Percentiles rank a stretch among this genome's conserved stretches.
phyloP scores from a whole-genome alignment of 768 basidiomycete genomes.

The Pleurotus tuoliensis region DNA sequence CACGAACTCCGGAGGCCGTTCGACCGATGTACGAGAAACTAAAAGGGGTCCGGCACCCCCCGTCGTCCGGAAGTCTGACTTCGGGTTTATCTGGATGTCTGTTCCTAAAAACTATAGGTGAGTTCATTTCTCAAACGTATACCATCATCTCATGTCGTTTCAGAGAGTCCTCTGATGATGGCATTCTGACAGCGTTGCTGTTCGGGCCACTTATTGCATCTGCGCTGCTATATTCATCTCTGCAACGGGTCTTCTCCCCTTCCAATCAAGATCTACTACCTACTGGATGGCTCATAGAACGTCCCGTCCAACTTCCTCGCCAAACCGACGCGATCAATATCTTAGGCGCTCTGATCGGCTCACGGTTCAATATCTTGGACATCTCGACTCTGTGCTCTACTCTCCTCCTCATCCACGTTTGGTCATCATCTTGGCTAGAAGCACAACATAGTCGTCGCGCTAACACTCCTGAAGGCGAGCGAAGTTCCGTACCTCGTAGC shows the following conservation, averaged over 20 bases:
- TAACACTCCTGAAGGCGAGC: conserved; percentile 56
- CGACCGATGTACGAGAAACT: conserved; percentile 40
- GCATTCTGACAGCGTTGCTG: conserved; percentile 78
- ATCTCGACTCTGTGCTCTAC: conserved; percentile 78
- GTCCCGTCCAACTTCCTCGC: conserved; percentile 52
- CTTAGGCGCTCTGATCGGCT: conserved; percentile 53
- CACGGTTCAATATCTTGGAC: conserved; percentile 75
- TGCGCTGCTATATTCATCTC: conserved; percentile 57
- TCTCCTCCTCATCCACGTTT: conserved; percentile 75
- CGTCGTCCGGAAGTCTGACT: conserved; percentile 38
- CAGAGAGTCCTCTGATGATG: conserved; percentile 83
- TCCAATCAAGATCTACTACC: conserved; percentile 38
- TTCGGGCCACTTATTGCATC: conserved; percentile 78
- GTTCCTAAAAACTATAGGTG: conserved; percentile 86
- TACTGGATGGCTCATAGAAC: conserved; percentile 74
- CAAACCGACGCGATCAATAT: conserved; percentile 35
- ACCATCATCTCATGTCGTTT: conserved; percentile 7
- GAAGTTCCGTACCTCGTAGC: conserved; percentile 71
- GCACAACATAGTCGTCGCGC: conserved; percentile 33
- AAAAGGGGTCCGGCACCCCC: conserved; percentile 29
- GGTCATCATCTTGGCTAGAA: conserved; percentile 76
- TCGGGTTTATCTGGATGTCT: conserved; percentile 86
- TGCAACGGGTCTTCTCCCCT: conserved; percentile 27
- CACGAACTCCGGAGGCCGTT: conserved; percentile 23
- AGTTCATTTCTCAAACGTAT: conserved; percentile 8